A percentile compares a stretch with the other conserved stretches of the same genome.
Evolutionary conservation across 2,329 filamentous ascomycete species (phyloP).

Genomic region (Berkeleyomyces basicola): DNA sequence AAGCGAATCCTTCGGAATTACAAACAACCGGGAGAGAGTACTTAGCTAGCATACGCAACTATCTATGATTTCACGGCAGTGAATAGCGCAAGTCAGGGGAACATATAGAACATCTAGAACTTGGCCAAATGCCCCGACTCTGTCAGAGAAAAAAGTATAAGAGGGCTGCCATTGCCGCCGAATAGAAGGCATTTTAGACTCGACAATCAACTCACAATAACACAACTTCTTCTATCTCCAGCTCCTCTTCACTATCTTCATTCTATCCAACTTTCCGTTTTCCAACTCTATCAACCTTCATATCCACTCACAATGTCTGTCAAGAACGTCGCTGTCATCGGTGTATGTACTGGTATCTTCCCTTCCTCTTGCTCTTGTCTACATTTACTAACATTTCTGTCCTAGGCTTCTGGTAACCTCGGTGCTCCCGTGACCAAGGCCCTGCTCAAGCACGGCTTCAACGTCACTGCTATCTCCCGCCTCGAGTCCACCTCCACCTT

Average conservation of each 20-base stretch:
- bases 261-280: not conserved
- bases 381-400: not conserved
- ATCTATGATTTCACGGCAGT: not conserved
- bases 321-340: conserved; percentile 24
- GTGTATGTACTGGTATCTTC: conserved; percentile 17
- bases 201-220: not conserved
- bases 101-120: too few relatives aligned
- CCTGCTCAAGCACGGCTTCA: conserved; percentile 27
- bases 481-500: conserved; percentile 23
- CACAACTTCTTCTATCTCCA: not conserved
- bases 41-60: not conserved
- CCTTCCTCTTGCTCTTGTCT: not conserved
- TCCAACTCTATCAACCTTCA: not conserved
- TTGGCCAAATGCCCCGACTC: too few relatives aligned
- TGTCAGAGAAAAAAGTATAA: not conserved
- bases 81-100: too few relatives aligned
- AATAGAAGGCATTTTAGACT: not conserved
- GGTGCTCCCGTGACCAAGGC: conserved; percentile 24
- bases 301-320: conserved; percentile 14
- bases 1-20: not conserved
- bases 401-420: conserved; percentile 23
- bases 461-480: conserved; percentile 39
- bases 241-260: not conserved
- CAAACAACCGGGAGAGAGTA: not conserved
- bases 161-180: not conserved